A percentile compares a stretch with the other conserved stretches of the same genome.
Conservation (phyloP, 2,329 filamentous ascomycete species). For the Colletotrichum abscissum region DNA sequence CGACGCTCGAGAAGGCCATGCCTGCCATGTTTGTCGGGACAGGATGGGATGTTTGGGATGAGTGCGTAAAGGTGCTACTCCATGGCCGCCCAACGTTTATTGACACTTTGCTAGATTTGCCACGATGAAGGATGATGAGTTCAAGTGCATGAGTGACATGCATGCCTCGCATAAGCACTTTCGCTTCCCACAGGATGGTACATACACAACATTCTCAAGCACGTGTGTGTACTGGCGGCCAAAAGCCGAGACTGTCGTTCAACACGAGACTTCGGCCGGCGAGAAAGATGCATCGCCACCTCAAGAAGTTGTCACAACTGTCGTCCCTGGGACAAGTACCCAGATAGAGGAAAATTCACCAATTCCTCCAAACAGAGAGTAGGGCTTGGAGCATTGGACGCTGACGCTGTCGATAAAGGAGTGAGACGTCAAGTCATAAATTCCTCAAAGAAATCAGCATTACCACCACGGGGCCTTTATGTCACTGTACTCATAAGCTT, state of each 20-base stretch:
- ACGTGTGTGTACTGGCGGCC: slow-evolving; percentile 53
- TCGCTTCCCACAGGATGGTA: slow-evolving; percentile 51
- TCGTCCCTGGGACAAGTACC: not conserved
- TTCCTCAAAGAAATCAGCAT: too few species aligned
- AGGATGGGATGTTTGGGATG: slow-evolving; percentile 61
- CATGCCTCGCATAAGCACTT: slow-evolving; percentile 45
- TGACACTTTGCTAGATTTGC: slow-evolving; percentile 7
- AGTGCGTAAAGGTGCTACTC: slow-evolving; percentile 47
- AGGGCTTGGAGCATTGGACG: not conserved
- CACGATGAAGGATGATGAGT: slow-evolving; percentile 39
- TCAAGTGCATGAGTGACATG: slow-evolving; percentile 47
- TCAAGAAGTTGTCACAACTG: not conserved
- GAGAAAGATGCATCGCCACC: not conserved
- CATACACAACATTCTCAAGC: slow-evolving; percentile 51
- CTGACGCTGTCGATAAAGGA: not conserved
- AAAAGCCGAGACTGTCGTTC: not conserved
- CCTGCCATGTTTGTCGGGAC: slow-evolving; percentile 71
- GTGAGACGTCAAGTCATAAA: too few species aligned
- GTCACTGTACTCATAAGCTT: too few species aligned
- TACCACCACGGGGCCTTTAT: too few species aligned
- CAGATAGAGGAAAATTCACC: not conserved
- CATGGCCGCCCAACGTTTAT: not conserved
- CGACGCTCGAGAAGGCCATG: slow-evolving; percentile 55
- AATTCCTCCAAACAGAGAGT: not conserved
- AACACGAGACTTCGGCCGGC: not conserved